These are phyloP conservation scores for Coniochaeta pulveracea DNA, from an alignment of 2,329 filamentous ascomycete species.

Conservation along the genomic window DNA sequence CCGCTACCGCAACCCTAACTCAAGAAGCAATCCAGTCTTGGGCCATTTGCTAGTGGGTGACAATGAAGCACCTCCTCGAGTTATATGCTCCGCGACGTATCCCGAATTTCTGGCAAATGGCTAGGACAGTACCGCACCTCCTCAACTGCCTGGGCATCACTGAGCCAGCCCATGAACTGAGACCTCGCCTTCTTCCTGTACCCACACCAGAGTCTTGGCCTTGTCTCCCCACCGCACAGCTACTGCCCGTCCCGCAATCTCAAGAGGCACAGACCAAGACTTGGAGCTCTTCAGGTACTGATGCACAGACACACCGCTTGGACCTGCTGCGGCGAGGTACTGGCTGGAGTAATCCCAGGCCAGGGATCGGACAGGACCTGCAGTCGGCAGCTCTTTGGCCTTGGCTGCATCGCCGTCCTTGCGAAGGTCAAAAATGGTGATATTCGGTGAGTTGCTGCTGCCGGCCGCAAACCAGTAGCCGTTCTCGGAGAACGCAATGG, in stretches of 20 bases:
- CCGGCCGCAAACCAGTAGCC: constrained; percentile 89
- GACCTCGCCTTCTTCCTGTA: constrained; percentile 37
- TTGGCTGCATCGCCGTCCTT: constrained; percentile 76
- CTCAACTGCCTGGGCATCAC: no score
- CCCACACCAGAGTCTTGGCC: constrained; percentile 62
- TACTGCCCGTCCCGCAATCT: constrained; percentile 58
- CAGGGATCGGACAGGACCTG: constrained; percentile 67
- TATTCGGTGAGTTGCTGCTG: constrained; percentile 62
- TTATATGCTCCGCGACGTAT: no score
- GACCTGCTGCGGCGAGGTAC: constrained; percentile 74
- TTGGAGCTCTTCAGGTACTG: constrained; percentile 83
- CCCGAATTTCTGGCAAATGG: no score
- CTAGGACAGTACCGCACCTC: no score
- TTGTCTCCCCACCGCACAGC: constrained; percentile 67
- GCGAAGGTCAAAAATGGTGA: constrained; percentile 85
- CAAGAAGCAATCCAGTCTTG: no score
- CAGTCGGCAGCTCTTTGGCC: constrained; percentile 69
- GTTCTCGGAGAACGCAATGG: constrained; percentile 85
- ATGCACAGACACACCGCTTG: constrained; percentile 73
- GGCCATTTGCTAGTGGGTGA: no score
- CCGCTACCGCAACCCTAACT: no score
- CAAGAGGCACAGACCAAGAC: constrained; percentile 77
- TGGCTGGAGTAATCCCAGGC: constrained; percentile 94
- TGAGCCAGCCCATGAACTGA: background rate
- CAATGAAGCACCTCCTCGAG: no score